These are phyloP conservation scores for Suillus discolor DNA, from an alignment of 768 basidiomycete species.

Conservation along the genomic window DNA sequence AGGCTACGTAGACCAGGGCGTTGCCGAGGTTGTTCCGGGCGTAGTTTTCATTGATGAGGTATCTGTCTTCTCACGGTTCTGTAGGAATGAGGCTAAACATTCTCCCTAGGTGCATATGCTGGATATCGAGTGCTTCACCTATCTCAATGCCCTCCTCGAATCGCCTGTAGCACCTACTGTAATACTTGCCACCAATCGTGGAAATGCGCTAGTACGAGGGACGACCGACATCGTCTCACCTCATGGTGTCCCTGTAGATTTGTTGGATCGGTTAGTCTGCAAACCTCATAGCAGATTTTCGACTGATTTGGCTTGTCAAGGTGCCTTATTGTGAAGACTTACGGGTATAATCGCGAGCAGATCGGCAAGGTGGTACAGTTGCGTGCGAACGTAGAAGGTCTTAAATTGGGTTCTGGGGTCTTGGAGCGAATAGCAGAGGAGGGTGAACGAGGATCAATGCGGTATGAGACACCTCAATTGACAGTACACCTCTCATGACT, in stretches of 20 bases:
- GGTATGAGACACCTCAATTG: conserved; percentile 45
- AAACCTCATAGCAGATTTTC: conserved; percentile 1
- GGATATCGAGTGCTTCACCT: conserved; percentile 99
- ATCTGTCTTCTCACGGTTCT: conserved; percentile 22
- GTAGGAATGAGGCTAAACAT: conserved; percentile 9
- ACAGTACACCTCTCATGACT: conserved; percentile 12
- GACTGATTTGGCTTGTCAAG: conserved; percentile 36
- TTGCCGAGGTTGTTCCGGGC: conserved; percentile 96
- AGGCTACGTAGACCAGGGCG: conserved; percentile 96
- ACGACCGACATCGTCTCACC: conserved; percentile 90
- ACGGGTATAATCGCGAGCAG: conserved; percentile 79
- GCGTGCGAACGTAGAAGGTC: conserved; percentile 84
- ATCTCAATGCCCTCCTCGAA: conserved; percentile 93
- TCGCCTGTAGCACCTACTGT: conserved; percentile 98
- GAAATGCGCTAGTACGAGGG: conserved; percentile 89
- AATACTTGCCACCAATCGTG: conserved; percentile 94
- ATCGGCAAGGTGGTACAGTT: conserved; percentile 86
- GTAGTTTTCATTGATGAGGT: conserved; percentile 99
- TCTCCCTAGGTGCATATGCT: conserved; percentile 91
- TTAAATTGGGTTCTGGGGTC: conserved; percentile 74
- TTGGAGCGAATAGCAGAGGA: conserved; percentile 80
- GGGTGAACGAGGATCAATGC: conserved; percentile 79
- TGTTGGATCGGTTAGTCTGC: conserved; percentile 78
- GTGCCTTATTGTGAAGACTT: conserved; percentile 94
- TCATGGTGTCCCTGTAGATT: conserved; percentile 92